Evolutionary conservation across 371 early-diverging fungal species (phyloP), one percentile per base, ranked within the genome.

Genomic region (Blakeslea trispora): DNA sequence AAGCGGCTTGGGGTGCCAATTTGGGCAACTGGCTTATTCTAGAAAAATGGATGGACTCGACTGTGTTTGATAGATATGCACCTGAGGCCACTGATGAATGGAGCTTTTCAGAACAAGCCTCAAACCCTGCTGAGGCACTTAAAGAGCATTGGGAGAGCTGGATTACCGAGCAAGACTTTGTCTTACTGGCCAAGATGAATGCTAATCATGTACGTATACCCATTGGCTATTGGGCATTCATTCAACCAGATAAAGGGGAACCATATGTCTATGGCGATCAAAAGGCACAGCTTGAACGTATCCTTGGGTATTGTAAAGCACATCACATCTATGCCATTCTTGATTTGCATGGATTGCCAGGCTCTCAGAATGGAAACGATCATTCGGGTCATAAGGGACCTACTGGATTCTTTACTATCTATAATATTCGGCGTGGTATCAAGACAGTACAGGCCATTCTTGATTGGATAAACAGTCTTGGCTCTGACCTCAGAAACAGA

Each of bases 1-100:
- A 55, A 22, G 71, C 72, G 46, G 79, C 77, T 23, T 77, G 83
- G 22, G 88, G 88, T 5, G 81, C 81, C n/a, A 86, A 85, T 39
- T 58, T 85, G 13, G 86, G 87, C 49, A 84, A 85, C 21, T 82
- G 85, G 69, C 71, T 86, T 28, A 79, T 86, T 11, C 79, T 86
- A 10, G 86, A 86, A 64, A 72, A 69, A 9, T 81, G 79, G 62
- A 73, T 79, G 55, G 69, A 68, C 5, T 61, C 71, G 0, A 66
- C 71, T 5, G 49, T 77, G 24, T 80, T 81, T 61, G 45, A 53
- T 1, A 24, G 51, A 8, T 45, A 57, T 45, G 61, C 61, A 8
- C 58, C 69, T 1, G 49, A 66, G 7, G 77, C 74, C n/a, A 55
- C 65, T 2, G 81, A 82, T 34, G 83, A 82, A 54, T 79, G 74